phyloP scores from a whole-genome alignment of 129 eudicot genomes.

The Escallonia herrerae region DNA sequence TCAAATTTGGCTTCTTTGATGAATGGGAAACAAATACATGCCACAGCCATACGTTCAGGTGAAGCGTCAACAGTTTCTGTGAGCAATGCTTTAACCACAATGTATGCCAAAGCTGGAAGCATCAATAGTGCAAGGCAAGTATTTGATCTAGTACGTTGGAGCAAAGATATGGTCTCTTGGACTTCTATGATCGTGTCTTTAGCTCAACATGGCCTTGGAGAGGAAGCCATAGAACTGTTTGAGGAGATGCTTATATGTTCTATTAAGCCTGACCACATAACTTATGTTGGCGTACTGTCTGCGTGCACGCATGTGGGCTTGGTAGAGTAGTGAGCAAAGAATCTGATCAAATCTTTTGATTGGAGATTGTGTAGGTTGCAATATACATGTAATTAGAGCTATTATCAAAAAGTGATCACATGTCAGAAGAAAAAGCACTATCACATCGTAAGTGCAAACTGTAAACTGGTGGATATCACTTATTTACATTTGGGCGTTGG shows the following conservation, averaged over 20 bases:
- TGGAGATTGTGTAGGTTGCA: too few relatives aligned
- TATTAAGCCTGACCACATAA: slow-evolving; percentile 74
- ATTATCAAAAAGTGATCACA: too few relatives aligned
- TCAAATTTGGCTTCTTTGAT: slow-evolving; percentile 70
- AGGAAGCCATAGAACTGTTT: slow-evolving; percentile 53
- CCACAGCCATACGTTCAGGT: slow-evolving; percentile 43
- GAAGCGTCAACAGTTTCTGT: slow-evolving; percentile 45
- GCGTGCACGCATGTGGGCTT: slow-evolving; percentile 88
- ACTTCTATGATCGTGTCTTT: slow-evolving; percentile 76
- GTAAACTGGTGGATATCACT: slow-evolving; percentile 52
- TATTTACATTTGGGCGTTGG: too few relatives aligned
- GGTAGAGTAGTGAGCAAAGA: too few relatives aligned
- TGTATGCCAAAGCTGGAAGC: slow-evolving; percentile 80
- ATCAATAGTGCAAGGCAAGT: slow-evolving; percentile 38
- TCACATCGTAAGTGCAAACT: too few relatives aligned
- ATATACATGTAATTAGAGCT: too few relatives aligned
- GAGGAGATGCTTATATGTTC: slow-evolving; percentile 49
- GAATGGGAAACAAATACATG: slow-evolving; percentile 70
- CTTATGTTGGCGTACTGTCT: slow-evolving; percentile 79
- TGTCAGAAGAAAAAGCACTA: too few relatives aligned
- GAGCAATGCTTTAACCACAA: slow-evolving; percentile 63
- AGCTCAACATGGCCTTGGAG: slow-evolving; percentile 82
- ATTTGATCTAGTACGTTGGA: slow-evolving; percentile 35
- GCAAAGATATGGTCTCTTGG: slow-evolving; percentile 58
- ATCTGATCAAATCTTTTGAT: too few relatives aligned